Percentiles rank a stretch among this genome's conserved stretches.
These are phyloP conservation scores for Penicillium sp. DNA, from an alignment of 2,329 filamentous ascomycete species.

Conservation along the genomic window DNA sequence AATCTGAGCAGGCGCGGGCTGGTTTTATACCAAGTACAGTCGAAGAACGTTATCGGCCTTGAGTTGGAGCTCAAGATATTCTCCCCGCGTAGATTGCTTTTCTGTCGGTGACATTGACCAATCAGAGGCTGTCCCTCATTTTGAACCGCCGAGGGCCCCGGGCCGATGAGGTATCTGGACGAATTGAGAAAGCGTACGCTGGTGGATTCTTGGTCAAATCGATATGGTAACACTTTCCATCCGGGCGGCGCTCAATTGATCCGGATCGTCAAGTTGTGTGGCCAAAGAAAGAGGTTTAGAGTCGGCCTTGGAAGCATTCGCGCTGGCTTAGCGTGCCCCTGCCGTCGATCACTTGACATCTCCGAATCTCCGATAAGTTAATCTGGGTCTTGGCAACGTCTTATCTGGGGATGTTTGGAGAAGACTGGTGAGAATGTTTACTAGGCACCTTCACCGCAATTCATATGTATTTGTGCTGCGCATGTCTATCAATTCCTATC, in stretches of 20 bases:
- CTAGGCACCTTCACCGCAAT: not conserved
- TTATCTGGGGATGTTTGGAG: not conserved
- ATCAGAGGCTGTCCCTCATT: conserved; percentile 10
- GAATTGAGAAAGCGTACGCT: conserved; percentile 26
- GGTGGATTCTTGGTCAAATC: conserved; percentile 12
- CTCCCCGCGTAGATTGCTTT: conserved; percentile 25
- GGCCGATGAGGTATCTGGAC: conserved; percentile 13
- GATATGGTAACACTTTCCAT: conserved; percentile 12
- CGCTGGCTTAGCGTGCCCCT: not conserved
- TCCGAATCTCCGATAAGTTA: conserved; percentile 1
- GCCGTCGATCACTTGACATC: not conserved
- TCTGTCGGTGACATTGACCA: conserved; percentile 26
- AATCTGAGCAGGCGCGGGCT: conserved; percentile 11
- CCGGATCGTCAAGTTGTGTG: not conserved
- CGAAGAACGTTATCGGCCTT: conserved; percentile 18
- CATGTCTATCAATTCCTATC: too few relatives aligned
- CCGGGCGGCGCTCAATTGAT: not conserved
- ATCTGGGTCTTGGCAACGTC: not conserved
- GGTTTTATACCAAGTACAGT: conserved; percentile 20
- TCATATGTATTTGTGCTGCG: too few relatives aligned
- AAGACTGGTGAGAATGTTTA: too few relatives aligned
- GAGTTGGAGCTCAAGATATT: conserved; percentile 19
- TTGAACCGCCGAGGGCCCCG: conserved; percentile 19
- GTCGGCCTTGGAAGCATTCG: not conserved
- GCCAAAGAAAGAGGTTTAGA: not conserved